Evolutionary conservation across 352 stramenopile genomes (phyloP).

Genomic region (Pythium phragmitis): DNA sequence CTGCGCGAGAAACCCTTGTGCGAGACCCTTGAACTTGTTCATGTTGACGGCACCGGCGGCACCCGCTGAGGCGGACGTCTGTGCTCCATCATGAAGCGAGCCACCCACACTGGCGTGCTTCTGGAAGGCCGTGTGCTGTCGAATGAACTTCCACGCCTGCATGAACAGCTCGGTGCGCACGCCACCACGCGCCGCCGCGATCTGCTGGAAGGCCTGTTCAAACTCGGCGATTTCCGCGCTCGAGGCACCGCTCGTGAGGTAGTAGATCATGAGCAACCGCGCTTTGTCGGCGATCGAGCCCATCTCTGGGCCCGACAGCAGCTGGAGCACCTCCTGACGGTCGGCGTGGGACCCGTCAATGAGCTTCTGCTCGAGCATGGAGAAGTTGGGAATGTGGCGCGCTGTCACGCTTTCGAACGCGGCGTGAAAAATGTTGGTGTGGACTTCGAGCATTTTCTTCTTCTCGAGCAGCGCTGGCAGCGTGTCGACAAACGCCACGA

Average conservation of each 20-base stretch:
- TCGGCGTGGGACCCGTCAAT: constrained; percentile 76
- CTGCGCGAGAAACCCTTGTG: constrained; percentile 78
- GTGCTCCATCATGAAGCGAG: constrained; percentile 35
- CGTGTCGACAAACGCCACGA: constrained; percentile 83
- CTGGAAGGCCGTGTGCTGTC: constrained; percentile 82
- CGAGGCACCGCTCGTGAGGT: constrained; percentile 70
- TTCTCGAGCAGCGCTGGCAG: constrained; percentile 80
- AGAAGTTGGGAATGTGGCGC: constrained; percentile 80
- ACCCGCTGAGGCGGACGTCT: constrained; percentile 16
- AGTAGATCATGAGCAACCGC: constrained; percentile 88
- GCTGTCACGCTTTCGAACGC: constrained; percentile 77
- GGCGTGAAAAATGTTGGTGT: constrained; percentile 88
- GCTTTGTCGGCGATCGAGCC: constrained; percentile 79
- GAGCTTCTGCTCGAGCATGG: constrained; percentile 86
- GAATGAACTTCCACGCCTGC: constrained; percentile 77
- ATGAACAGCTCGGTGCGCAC: constrained; percentile 39
- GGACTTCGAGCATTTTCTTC: constrained; percentile 88
- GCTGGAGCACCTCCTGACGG: constrained; percentile 66
- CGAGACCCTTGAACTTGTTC: constrained; percentile 84
- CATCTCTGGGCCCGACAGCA: constrained; percentile 60
- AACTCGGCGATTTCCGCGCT: constrained; percentile 73
- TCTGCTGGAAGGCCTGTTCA: constrained; percentile 69
- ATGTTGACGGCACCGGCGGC: constrained; percentile 49
- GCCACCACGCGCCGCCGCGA: constrained; percentile 30
- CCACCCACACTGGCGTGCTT: constrained; percentile 68